Base-by-base conservation (phyloP, 2,329 filamentous ascomycete genomes). In the Microsporum audouinii region DNA sequence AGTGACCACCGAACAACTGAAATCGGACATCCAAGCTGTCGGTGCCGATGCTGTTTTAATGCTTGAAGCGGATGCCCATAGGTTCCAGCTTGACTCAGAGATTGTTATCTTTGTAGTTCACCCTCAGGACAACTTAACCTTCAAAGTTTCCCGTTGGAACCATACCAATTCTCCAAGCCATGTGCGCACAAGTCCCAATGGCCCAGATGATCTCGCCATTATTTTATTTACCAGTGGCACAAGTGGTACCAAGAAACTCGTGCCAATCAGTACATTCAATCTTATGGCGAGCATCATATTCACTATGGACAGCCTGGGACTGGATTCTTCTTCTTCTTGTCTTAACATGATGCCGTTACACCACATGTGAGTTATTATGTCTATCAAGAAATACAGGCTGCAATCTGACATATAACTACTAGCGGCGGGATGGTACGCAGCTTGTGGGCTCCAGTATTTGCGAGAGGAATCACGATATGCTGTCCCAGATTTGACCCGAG, bases 161-260 rank as follows among this genome's bases (percentile, higher is more conserved):
- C 14, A 41, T 27, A 23, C 34, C 4, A n/a, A 10, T 3, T 17
- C 34, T n/a, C 27, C 23, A 12, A 27, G 7, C 17, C 12, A 23
- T 33, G 17, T 14, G 5, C 6, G 17, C 5, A 2, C 27, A 31
- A 59, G 4, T 4, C 34, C 57, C 27, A 59, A 59, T 29, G 31
- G 38, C 8, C 38, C 57, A 34, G 57, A 59, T 45, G 57, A 59
- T 33, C 27, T 59, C n/a, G 57, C 57, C 5, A 14, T 59, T 2
- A 34, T 59, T 39, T 38, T 59, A 23, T 59, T 59, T 59, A 59
- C 57, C 31, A 59, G 57, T 27, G 57, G 57, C 23, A 59, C 57
- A 17, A 59, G 57, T 3, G 57, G 57, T 3, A 39, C 39, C 31
- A 59, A 59, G 38, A 59, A 59, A 34, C 5, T 59, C 6, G 57